These are phyloP conservation scores for Candida krabiensis DNA, from an alignment of 805 yeast species.

Conservation along the genomic window DNA sequence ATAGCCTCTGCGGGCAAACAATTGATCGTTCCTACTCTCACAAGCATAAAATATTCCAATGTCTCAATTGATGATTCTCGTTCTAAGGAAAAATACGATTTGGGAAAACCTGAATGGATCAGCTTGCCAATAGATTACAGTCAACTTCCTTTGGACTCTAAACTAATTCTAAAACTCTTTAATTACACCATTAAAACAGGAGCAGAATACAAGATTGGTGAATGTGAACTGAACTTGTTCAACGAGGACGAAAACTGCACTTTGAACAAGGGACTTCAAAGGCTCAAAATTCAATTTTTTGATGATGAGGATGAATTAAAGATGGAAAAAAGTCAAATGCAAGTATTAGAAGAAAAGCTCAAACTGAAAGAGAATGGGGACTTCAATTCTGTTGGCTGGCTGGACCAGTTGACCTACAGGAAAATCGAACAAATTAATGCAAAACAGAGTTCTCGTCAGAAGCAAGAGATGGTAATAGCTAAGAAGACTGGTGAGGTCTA, in stretches of 20 bases:
- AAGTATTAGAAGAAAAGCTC: slow-evolving; percentile 50
- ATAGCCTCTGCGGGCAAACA: slow-evolving; percentile 23
- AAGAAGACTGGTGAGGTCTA: slow-evolving; percentile 17
- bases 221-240: slow-evolving; percentile 60
- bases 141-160: slow-evolving; percentile 67
- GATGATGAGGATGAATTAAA: slow-evolving; percentile 9
- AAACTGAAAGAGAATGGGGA: slow-evolving; percentile 72
- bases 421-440: slow-evolving; percentile 44
- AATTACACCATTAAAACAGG: slow-evolving; percentile 58
- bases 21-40: slow-evolving; percentile 23
- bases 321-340: slow-evolving; percentile 37
- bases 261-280: slow-evolving; percentile 71
- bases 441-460: slow-evolving; percentile 9
- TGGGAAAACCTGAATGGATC: slow-evolving; percentile 54
- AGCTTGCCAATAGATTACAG: slow-evolving; percentile 68
- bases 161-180: slow-evolving; percentile 61
- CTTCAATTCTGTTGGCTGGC: slow-evolving; percentile 62
- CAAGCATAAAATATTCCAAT: slow-evolving; percentile 17
- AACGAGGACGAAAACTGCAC: slow-evolving; percentile 45
- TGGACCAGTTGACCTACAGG: slow-evolving; percentile 65
- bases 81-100: slow-evolving; percentile 2
- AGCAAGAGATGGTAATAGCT: slow-evolving; percentile 11
- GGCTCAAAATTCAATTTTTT: slow-evolving; percentile 37
- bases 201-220: slow-evolving; percentile 54
- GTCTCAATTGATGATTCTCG: neutral